phyloP scores from a whole-genome alignment of 148 eudicot species.

The Rheum nobile region DNA sequence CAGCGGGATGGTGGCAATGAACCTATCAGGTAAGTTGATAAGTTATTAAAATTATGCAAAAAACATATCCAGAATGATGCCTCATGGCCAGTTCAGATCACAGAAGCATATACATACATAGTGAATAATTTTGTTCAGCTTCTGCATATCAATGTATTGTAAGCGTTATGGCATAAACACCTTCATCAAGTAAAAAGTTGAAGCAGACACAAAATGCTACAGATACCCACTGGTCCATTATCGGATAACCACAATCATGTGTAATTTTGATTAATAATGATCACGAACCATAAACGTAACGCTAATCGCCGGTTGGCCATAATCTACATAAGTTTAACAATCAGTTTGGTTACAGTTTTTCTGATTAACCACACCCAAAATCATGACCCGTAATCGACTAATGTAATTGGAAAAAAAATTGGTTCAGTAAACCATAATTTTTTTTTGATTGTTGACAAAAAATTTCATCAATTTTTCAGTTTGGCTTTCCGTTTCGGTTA shows the following conservation, averaged over 20 bases:
- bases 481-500: neutral
- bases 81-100: no score
- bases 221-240: neutral
- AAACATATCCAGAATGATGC: neutral
- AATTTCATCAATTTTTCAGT: neutral
- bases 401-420: no score
- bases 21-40: conserved; percentile 31
- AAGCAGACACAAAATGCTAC: neutral
- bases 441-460: no score
- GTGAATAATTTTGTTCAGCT: neutral
- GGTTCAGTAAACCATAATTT: neutral
- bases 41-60: neutral
- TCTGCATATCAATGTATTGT: neutral
- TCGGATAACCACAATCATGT: neutral
- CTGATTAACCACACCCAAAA: no score
- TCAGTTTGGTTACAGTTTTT: neutral
- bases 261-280: neutral
- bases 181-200: neutral
- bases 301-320: neutral
- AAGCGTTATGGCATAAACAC: no score
- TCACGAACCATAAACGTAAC: neutral
- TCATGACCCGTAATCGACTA: no score
- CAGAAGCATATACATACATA: neutral
- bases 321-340: neutral
- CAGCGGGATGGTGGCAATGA: conserved; percentile 74